Evolutionary conservation across 768 basidiomycete genomes (phyloP).

Genomic region (Rhizopogon roseolus): DNA sequence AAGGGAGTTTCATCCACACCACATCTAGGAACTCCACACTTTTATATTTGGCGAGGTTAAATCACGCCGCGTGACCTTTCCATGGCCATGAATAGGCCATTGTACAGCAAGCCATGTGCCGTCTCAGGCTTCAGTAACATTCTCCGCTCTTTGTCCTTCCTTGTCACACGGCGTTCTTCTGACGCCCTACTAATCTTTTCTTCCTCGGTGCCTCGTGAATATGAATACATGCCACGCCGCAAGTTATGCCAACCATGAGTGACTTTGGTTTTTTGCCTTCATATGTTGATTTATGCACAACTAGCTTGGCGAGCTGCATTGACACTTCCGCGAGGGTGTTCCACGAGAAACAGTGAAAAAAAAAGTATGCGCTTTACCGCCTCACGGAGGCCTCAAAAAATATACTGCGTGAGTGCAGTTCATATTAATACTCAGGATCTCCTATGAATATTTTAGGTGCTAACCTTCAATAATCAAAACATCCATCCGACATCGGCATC

Average conservation of each 20-base stretch:
- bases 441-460: not conserved
- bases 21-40: not conserved
- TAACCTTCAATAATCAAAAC: not conserved
- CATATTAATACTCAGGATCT: not conserved
- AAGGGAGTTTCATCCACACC: not conserved
- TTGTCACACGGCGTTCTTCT: constrained; percentile 4
- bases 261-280: not conserved
- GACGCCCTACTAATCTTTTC: not conserved
- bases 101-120: constrained; percentile 1
- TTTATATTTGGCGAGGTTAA: constrained; percentile 2
- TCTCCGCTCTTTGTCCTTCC: not conserved
- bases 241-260: not conserved
- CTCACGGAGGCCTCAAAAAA: no score
- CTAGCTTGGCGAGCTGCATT: not conserved
- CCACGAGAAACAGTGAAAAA: no score
- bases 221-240: not conserved
- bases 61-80: not conserved
- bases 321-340: no score
- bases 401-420: no score
- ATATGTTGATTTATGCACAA: no score
- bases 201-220: constrained; percentile 9
- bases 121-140: not conserved
- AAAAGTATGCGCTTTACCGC: not conserved
- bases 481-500: not conserved
- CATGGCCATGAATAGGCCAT: not conserved